phyloP scores from a whole-genome alignment of 2,329 filamentous ascomycete genomes.

The Beauveria australis region DNA sequence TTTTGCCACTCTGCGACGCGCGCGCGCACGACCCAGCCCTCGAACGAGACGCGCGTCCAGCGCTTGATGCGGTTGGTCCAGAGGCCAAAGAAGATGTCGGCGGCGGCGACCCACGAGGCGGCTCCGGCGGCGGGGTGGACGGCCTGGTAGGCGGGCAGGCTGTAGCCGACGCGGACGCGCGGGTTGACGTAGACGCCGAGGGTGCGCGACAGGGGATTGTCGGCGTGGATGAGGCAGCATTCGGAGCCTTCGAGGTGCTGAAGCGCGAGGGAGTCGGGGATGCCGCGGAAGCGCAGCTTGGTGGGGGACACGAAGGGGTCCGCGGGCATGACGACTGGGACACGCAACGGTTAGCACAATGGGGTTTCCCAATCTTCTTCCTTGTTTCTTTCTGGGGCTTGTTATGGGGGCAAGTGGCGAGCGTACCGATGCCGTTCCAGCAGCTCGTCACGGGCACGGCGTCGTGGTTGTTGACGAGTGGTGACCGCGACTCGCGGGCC shows the following conservation, averaged over 20 bases:
- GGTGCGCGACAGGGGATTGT: constrained; percentile 49
- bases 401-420: no score
- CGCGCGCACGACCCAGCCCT: constrained; percentile 26
- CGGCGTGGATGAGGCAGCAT: constrained; percentile 69
- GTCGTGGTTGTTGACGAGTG: constrained; percentile 39
- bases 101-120: constrained; percentile 37
- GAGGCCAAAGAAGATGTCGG: constrained; percentile 41
- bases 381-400: no score
- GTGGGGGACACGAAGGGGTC: constrained; percentile 43
- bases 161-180: constrained; percentile 60
- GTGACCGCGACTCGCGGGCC: constrained; percentile 39
- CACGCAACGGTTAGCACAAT: no score
- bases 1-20: constrained; percentile 32
- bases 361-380: no score
- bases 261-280: constrained; percentile 52
- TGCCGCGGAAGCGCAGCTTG: constrained; percentile 52
- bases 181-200: constrained; percentile 61
- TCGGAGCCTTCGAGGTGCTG: constrained; percentile 67
- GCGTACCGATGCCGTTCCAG: constrained; percentile 36
- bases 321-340: constrained; percentile 40
- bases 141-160: constrained; percentile 39
- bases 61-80: constrained; percentile 51
- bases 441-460: constrained; percentile 38
- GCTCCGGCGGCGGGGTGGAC: constrained; percentile 31
- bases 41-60: constrained; percentile 26